These are phyloP conservation scores for Nemania serpens DNA, from an alignment of 2,329 filamentous ascomycete species.

Conservation along the genomic window DNA sequence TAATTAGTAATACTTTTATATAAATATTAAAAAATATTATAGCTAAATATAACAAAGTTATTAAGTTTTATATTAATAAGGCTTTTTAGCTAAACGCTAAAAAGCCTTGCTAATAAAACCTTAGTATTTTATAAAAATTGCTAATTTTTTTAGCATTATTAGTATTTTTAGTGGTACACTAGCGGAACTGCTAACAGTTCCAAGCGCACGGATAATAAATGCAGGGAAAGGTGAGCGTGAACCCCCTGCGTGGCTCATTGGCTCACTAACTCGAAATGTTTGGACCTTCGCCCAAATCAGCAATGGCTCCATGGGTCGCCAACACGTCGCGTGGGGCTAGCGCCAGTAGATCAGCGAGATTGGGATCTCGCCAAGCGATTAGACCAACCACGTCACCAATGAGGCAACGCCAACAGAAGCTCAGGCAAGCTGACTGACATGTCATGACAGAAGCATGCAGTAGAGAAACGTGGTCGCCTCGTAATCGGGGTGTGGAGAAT, in stretches of 20 bases:
- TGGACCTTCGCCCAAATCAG: slow-evolving; percentile 11
- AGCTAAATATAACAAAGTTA: too few species aligned
- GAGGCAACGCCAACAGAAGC: slow-evolving; percentile 18
- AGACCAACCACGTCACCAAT: slow-evolving; percentile 13
- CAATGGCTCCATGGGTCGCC: slow-evolving; percentile 3
- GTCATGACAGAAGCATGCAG: slow-evolving; percentile 3
- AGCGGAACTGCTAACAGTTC: too few species aligned
- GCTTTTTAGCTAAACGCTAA: too few species aligned
- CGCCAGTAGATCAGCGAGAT: slow-evolving; percentile 15
- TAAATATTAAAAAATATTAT: too few species aligned
- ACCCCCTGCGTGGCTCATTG: not conserved
- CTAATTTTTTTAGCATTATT: too few species aligned
- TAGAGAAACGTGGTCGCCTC: slow-evolving; percentile 1
- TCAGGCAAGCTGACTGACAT: slow-evolving; percentile 8
- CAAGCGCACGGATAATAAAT: too few species aligned
- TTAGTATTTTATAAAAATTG: too few species aligned
- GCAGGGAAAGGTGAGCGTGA: too few species aligned
- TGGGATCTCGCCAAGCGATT: slow-evolving; percentile 19
- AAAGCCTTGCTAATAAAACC: too few species aligned
- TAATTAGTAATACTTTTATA: too few species aligned
- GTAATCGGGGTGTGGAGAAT: not conserved
- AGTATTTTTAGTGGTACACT: too few species aligned
- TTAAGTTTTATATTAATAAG: too few species aligned
- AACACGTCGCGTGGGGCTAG: slow-evolving; percentile 9
- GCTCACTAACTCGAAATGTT: slow-evolving; percentile 10